phyloP scores from a whole-genome alignment of 2,329 filamentous ascomycete genomes.

The Cordyceps javanica region DNA sequence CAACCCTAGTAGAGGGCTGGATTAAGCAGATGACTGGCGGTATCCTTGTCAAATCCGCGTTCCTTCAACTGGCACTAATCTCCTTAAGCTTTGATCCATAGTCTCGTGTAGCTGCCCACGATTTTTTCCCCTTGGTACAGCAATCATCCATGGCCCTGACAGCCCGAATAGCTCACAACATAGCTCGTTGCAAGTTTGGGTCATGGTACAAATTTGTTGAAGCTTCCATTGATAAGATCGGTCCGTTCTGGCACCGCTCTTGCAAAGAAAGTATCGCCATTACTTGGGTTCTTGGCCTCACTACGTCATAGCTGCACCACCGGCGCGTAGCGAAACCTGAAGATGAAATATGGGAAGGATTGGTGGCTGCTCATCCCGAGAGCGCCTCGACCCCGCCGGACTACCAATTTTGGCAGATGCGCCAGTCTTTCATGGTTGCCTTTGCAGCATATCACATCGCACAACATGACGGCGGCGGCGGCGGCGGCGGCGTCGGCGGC shows the following conservation, averaged over 20 bases:
- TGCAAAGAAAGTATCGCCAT: background rate
- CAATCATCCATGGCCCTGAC: background rate
- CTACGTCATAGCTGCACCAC: conserved; percentile 1
- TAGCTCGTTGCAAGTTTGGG: background rate
- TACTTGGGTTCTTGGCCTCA: background rate
- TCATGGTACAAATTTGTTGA: background rate
- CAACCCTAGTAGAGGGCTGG: background rate
- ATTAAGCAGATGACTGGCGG: background rate
- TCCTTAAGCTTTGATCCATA: background rate
- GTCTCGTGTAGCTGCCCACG: background rate
- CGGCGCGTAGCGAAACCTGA: background rate
- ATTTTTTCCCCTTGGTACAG: background rate
- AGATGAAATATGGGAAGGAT: background rate
- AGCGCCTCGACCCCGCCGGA: background rate
- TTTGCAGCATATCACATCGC: background rate
- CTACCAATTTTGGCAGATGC: background rate
- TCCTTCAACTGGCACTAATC: background rate
- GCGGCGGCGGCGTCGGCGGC: background rate
- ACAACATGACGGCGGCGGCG: conserved; percentile 1
- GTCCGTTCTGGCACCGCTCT: background rate
- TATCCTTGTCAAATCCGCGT: background rate
- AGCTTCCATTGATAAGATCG: background rate
- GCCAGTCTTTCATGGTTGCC: background rate
- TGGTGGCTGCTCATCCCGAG: background rate
- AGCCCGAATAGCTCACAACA: background rate